Percentiles rank a stretch among this genome's conserved stretches.
phyloP scores from a whole-genome alignment of 345 rosid species.

The Eucalyptus shirleyi region DNA sequence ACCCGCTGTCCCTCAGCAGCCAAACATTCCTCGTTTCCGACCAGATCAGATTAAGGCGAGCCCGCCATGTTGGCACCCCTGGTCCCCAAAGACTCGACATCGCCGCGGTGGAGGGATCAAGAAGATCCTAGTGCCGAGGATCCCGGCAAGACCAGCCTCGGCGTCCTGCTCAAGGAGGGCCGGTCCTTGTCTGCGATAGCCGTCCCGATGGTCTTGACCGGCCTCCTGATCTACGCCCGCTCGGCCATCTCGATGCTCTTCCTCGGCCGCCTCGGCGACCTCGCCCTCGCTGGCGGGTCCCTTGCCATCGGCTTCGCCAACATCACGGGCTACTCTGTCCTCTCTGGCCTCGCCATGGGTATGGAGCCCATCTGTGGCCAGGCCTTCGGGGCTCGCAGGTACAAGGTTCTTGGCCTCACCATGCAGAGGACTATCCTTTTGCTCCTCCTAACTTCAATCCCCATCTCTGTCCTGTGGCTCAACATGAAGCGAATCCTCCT shows the following conservation, averaged over 20 bases:
- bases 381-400: conserved; percentile 76
- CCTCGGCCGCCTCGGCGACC: conserved; percentile 63
- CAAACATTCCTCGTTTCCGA: background rate
- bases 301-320: conserved; percentile 84
- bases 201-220: conserved; percentile 54
- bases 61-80: background rate
- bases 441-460: conserved; percentile 47
- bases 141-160: conserved; percentile 1
- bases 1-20: background rate
- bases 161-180: conserved; percentile 30
- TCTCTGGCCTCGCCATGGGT: conserved; percentile 82
- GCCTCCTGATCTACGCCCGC: conserved; percentile 66
- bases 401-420: conserved; percentile 61
- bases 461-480: conserved; percentile 60
- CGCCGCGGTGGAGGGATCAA: background rate
- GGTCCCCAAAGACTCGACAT: background rate
- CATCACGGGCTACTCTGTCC: conserved; percentile 85
- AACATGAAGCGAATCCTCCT: conserved; percentile 56
- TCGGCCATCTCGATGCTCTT: conserved; percentile 86
- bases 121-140: background rate
- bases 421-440: conserved; percentile 53
- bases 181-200: conserved; percentile 46
- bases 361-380: conserved; percentile 94
- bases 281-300: conserved; percentile 74
- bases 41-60: background rate